phyloP scores from a whole-genome alignment of 1,284 basidiomycete genomes.

The Hemileccinum hortonii region DNA sequence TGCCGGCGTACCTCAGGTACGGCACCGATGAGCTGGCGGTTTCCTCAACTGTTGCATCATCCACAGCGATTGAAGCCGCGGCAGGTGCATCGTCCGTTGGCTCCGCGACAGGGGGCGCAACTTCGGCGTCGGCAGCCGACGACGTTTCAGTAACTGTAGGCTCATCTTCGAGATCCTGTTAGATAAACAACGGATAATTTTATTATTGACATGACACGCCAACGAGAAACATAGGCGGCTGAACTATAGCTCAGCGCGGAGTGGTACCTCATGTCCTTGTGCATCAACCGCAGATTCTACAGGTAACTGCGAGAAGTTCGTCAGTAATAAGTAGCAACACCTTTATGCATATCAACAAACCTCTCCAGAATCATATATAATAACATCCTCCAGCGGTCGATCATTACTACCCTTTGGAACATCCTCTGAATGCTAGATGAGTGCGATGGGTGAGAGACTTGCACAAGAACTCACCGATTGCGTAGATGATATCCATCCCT shows the following conservation, averaged over 20 bases:
- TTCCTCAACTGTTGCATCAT: slow-evolving; percentile 17
- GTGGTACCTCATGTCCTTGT: slow-evolving; percentile 84
- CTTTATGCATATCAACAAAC: slow-evolving; percentile 41
- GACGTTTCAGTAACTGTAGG: slow-evolving; percentile 12
- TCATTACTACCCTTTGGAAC: slow-evolving; percentile 67
- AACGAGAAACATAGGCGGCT: slow-evolving; percentile 40
- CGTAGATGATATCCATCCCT: slow-evolving; percentile 80
- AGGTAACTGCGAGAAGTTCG: slow-evolving; percentile 48
- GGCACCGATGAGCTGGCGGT: slow-evolving; percentile 23
- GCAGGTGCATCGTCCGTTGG: slow-evolving; percentile 3
- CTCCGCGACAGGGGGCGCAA: slow-evolving; percentile 1
- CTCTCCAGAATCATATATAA: slow-evolving; percentile 83
- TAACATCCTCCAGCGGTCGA: slow-evolving; percentile 69
- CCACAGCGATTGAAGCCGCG: slow-evolving; percentile 4
- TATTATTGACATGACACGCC: slow-evolving; percentile 55
- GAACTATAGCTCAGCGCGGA: slow-evolving; percentile 84
- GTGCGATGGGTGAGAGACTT: background rate
- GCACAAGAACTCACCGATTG: slow-evolving; percentile 56
- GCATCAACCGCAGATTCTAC: slow-evolving; percentile 60
- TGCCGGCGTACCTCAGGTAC: slow-evolving; percentile 42
- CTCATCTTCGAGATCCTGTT: slow-evolving; percentile 34
- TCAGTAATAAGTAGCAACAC: slow-evolving; percentile 5
- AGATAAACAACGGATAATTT: slow-evolving; percentile 35
- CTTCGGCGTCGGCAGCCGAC: slow-evolving; percentile 13
- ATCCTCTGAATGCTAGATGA: slow-evolving; percentile 56